Evolutionary conservation across 352 stramenopile species (phyloP).

Genomic region (Globisporangium mamillatum): DNA sequence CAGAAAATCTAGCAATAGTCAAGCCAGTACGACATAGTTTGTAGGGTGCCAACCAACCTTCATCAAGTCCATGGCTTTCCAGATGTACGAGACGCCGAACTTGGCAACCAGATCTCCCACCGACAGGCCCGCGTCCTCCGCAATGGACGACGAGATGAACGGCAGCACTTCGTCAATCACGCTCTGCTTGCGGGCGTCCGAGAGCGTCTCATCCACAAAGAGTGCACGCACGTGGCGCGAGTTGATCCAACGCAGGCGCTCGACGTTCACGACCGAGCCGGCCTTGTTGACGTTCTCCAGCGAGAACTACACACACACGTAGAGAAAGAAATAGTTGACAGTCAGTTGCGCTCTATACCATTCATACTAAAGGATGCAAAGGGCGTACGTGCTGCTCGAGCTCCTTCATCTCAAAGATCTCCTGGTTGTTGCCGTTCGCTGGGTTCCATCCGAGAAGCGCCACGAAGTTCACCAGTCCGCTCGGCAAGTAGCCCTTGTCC

Average conservation of each 20-base stretch:
- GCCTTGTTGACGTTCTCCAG: slow-evolving; percentile 88
- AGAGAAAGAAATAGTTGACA: not conserved
- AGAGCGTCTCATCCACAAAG: slow-evolving; percentile 50
- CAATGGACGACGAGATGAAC: slow-evolving; percentile 52
- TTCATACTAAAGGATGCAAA: not conserved
- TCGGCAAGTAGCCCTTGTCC: slow-evolving; percentile 94
- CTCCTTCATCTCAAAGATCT: slow-evolving; percentile 95
- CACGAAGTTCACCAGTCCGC: slow-evolving; percentile 98
- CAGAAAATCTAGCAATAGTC: not conserved
- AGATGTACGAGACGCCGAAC: slow-evolving; percentile 72
- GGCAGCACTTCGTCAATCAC: slow-evolving; percentile 65
- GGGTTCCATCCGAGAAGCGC: slow-evolving; percentile 97
- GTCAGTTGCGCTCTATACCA: not conserved
- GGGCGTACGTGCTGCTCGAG: slow-evolving; percentile 64
- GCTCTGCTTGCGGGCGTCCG: slow-evolving; percentile 35
- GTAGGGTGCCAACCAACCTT: slow-evolving; percentile 37
- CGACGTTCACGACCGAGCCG: slow-evolving; percentile 84
- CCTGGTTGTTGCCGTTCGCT: slow-evolving; percentile 93
- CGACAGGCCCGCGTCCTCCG: not conserved
- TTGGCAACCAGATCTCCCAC: slow-evolving; percentile 33
- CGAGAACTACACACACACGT: slow-evolving; percentile 46
- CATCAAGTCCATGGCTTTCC: slow-evolving; percentile 77
- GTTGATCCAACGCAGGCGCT: slow-evolving; percentile 88
- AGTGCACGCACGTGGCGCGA: slow-evolving; percentile 81
- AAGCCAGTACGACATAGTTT: not conserved